Evolutionary conservation across 140 eudicot genomes (phyloP).

Genomic region (Ambrosia hybrid): DNA sequence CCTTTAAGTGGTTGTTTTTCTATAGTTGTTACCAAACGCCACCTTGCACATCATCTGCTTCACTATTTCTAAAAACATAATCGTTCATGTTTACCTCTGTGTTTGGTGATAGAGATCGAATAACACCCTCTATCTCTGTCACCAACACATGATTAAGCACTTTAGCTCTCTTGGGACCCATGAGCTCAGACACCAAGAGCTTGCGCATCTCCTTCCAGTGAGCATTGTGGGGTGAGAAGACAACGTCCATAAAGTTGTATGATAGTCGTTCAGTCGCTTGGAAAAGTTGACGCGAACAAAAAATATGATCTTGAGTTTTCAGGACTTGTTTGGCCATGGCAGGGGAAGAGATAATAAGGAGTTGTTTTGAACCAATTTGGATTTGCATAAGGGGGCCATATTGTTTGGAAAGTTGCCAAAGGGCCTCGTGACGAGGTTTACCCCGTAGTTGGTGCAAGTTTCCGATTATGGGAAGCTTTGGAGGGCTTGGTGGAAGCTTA

Average conservation of each 20-base stretch:
- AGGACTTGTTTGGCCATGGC: slow-evolving; percentile 26
- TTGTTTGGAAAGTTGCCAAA: slow-evolving; percentile 26
- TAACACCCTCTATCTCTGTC: slow-evolving; percentile 11
- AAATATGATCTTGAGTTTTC: slow-evolving; percentile 18
- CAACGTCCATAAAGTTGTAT: slow-evolving; percentile 14
- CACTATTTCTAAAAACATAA: neutral
- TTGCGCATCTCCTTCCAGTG: slow-evolving; percentile 30
- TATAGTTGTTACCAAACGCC: slow-evolving; percentile 36
- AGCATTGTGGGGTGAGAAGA: slow-evolving; percentile 1
- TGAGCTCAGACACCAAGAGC: slow-evolving; percentile 32
- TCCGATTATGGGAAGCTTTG: slow-evolving; percentile 40
- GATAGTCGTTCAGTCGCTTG: neutral
- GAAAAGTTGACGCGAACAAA: neutral
- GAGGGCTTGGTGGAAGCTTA: slow-evolving; percentile 39
- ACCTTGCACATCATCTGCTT: slow-evolving; percentile 30
- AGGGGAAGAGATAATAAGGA: slow-evolving; percentile 36
- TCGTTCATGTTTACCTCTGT: slow-evolving; percentile 15
- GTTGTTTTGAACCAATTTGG: slow-evolving; percentile 26
- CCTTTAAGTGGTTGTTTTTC: slow-evolving; percentile 17
- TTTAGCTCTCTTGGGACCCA: slow-evolving; percentile 30
- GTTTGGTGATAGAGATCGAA: neutral
- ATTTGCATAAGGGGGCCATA: slow-evolving; percentile 37
- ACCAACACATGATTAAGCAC: slow-evolving; percentile 17
- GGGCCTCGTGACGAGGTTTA: slow-evolving; percentile 23
- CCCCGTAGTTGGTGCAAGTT: slow-evolving; percentile 40